Conservation (phyloP, 2,329 filamentous ascomycete genomes). For the Piedraia hortae region DNA sequence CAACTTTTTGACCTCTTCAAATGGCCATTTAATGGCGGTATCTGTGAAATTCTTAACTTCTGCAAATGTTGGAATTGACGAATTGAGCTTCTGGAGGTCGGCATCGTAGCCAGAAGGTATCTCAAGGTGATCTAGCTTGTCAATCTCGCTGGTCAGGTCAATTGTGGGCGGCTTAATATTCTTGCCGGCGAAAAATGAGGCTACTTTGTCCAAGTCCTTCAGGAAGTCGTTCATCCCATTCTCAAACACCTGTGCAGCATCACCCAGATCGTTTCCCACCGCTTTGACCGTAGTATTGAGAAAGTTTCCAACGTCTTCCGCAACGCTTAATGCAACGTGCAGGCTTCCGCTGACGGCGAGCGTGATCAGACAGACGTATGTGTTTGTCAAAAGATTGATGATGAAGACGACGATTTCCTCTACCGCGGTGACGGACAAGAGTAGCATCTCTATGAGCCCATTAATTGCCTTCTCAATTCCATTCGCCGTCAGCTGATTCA, state of each 20-base stretch:
- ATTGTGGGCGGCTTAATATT: conserved; percentile 23
- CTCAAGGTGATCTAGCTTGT: conserved; percentile 39
- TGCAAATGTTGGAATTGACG: conserved; percentile 54
- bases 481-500: conserved; percentile 60
- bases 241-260: conserved; percentile 15
- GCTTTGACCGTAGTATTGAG: conserved; percentile 31
- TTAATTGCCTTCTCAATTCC: conserved; percentile 58
- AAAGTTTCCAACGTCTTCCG: conserved; percentile 30
- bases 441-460: conserved; percentile 52
- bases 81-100: conserved; percentile 44
- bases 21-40: conserved; percentile 46
- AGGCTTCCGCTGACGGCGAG: conserved; percentile 57
- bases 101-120: conserved; percentile 40
- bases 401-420: conserved; percentile 74
- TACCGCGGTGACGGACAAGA: conserved; percentile 54
- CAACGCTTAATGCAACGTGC: conserved; percentile 35
- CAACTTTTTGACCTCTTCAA: conserved; percentile 47
- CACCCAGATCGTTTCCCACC: conserved; percentile 29
- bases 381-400: conserved; percentile 73
- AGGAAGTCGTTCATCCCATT: conserved; percentile 29
- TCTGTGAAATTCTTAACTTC: conserved; percentile 63
- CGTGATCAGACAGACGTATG: conserved; percentile 71
- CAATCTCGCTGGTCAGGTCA: conserved; percentile 36
- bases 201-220: conserved; percentile 19
- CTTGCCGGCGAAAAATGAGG: conserved; percentile 15